Percentiles rank a stretch among this genome's conserved stretches.
phyloP scores from a whole-genome alignment of 352 stramenopile species.

The Blastocystis sp. region DNA sequence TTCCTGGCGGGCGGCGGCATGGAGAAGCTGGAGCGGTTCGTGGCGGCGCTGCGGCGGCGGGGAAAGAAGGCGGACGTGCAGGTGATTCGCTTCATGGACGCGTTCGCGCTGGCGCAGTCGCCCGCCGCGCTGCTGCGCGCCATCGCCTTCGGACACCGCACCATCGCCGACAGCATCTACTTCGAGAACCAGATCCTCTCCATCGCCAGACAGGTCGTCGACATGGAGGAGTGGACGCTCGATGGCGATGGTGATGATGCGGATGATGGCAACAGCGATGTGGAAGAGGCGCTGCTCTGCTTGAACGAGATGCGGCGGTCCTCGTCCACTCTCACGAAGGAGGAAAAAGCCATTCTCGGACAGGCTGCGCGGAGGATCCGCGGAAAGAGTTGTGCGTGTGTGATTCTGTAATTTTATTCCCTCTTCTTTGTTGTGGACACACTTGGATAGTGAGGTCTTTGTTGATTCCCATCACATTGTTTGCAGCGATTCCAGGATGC shows the following conservation, averaged over 20 bases:
- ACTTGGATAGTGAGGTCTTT: background rate
- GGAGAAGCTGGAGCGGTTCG: background rate
- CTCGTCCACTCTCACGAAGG: background rate
- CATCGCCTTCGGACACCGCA: background rate
- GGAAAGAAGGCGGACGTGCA: background rate
- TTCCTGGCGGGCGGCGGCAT: background rate
- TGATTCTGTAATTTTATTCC: background rate
- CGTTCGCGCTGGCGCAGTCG: background rate
- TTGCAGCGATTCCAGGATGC: background rate
- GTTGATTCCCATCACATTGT: background rate
- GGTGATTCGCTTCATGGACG: constrained; percentile 50
- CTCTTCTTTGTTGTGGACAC: no score
- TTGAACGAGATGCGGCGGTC: background rate
- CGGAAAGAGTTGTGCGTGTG: background rate
- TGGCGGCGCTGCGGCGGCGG: background rate
- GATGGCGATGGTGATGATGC: background rate
- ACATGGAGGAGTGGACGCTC: background rate
- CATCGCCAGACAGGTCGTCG: constrained; percentile 21
- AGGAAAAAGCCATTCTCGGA: background rate
- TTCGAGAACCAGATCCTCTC: constrained; percentile 21
- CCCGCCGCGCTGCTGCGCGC: background rate
- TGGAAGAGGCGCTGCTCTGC: background rate
- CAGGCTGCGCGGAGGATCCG: background rate
- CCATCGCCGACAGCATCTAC: constrained; percentile 16
- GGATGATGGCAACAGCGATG: background rate